A percentile compares a stretch with the other conserved stretches of the same genome.
Conservation (phyloP, 371 early-diverging fungal genomes). For the Nematocida sp. region DNA sequence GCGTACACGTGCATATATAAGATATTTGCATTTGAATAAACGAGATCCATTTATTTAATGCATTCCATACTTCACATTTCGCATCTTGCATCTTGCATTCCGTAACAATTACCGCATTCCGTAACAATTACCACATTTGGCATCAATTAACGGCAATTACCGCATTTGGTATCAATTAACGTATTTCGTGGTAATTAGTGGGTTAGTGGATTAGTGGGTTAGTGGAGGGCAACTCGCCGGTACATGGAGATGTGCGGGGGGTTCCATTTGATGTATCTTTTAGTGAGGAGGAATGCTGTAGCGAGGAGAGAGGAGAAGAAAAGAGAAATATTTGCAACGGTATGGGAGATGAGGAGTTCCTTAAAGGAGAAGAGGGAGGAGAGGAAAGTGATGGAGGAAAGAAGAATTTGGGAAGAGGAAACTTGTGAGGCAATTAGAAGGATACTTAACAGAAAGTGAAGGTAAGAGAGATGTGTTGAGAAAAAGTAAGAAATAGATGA, state of each 20-base stretch:
- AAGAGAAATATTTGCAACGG: background rate
- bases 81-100: background rate
- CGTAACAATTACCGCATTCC: background rate
- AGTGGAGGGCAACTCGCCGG: too few relatives aligned
- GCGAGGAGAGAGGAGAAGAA: constrained; percentile 9
- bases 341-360: background rate
- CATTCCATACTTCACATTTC: background rate
- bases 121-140: too few relatives aligned
- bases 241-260: too few relatives aligned
- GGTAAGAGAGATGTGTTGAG: background rate
- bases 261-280: too few relatives aligned
- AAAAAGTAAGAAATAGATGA: background rate
- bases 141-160: too few relatives aligned
- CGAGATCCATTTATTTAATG: constrained; percentile 5
- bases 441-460: background rate
- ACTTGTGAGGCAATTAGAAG: background rate
- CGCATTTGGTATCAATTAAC: too few relatives aligned
- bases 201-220: too few relatives aligned
- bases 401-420: background rate
- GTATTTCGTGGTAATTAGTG: too few relatives aligned
- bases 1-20: constrained; percentile 61
- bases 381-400: background rate
- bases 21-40: constrained; percentile 59
- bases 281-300: too few relatives aligned
- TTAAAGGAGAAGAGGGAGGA: background rate